Base-by-base conservation (phyloP, 805 yeast species). In the Yarrowia sp. region DNA sequence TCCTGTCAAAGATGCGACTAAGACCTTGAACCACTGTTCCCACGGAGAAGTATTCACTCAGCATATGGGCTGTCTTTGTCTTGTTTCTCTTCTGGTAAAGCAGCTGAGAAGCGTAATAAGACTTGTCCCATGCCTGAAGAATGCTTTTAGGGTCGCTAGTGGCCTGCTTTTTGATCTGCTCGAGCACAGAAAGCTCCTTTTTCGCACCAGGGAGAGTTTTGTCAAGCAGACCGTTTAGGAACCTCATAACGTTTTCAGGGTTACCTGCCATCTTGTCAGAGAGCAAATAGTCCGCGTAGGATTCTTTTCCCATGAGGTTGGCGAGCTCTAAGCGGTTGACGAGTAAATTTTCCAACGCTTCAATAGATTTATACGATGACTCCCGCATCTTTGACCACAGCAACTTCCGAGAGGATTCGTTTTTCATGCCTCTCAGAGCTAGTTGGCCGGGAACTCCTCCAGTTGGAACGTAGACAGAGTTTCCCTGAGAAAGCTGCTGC, bases 81-180 rank as follows among this genome's bases (percentile, higher is more conserved):
- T 70, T 61, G 59, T 65, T 61, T 11, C 74, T 68, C 52, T 71
- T 65, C 33, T 67, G 66, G 17, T 70, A 70, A 58, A 72, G 67
- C 49, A 69, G 69, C 63, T 77, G 70, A n/a, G 79, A 68, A 11
- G 80, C 71, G 67, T 77, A 81, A 71, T 82, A 92, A 68, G 92
- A 96, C 67, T 96, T 82, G 74, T 95, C 98, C 98, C 98, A 95
- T 1, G 97, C 97, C 66, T 85, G 82, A 33, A 92, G 68, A 51
- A 38, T 80, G 12, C 75, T 73, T 4, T 28, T 16, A 4, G 65
- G 40, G 17, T 48, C 16, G 9, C 75, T 75, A 4, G 83, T 73
- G 2, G 85, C 75, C 32, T 75, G 68, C 11, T 71, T 66, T 65
- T 56, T 68, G 67, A 67, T 65, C 65, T 67, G 65, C 26, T 70